Evolutionary conservation across 2,329 filamentous ascomycete species (phyloP).

Genomic region (Clonostachys byssicola): DNA sequence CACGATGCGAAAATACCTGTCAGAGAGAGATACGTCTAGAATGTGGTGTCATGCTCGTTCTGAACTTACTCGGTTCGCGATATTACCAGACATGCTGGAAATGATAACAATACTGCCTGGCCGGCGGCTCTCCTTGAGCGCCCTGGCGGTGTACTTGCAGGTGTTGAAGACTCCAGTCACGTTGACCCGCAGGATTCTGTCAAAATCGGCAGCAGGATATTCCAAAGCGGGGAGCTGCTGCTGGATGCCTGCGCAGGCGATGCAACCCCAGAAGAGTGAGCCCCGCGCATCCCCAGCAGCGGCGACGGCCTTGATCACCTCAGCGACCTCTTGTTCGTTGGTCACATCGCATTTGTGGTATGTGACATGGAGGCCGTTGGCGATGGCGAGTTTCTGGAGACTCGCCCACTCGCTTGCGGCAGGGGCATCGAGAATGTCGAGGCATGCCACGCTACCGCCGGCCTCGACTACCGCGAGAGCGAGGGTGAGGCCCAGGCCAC

Average conservation of each 20-base stretch:
- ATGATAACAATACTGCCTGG: conserved; percentile 46
- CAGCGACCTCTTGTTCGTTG: conserved; percentile 29
- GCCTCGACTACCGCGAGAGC: conserved; percentile 43
- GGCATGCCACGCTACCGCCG: conserved; percentile 41
- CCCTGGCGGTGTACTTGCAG: conserved; percentile 63
- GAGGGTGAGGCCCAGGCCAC: conserved; percentile 45
- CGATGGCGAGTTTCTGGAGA: conserved; percentile 32
- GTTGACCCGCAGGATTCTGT: conserved; percentile 66
- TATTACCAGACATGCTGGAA: conserved; percentile 41
- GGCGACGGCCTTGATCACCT: conserved; percentile 27
- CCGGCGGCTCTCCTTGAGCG: conserved; percentile 35
- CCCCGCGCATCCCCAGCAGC: conserved; percentile 19
- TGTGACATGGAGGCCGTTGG: conserved; percentile 23
- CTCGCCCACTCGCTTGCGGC: conserved; percentile 31
- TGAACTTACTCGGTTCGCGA: conserved; percentile 42
- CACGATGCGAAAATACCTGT: not conserved
- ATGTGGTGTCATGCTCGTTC: not conserved
- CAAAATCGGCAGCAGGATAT: conserved; percentile 52
- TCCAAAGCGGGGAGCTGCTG: conserved; percentile 39
- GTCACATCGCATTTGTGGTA: conserved; percentile 43
- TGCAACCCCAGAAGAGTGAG: conserved; percentile 26
- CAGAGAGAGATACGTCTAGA: too few species aligned
- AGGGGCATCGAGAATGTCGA: conserved; percentile 36
- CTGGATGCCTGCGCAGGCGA: conserved; percentile 45
- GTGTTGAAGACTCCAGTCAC: conserved; percentile 67